Conservation (phyloP, 345 rosid genomes). For the Eucalyptus marginata region DNA sequence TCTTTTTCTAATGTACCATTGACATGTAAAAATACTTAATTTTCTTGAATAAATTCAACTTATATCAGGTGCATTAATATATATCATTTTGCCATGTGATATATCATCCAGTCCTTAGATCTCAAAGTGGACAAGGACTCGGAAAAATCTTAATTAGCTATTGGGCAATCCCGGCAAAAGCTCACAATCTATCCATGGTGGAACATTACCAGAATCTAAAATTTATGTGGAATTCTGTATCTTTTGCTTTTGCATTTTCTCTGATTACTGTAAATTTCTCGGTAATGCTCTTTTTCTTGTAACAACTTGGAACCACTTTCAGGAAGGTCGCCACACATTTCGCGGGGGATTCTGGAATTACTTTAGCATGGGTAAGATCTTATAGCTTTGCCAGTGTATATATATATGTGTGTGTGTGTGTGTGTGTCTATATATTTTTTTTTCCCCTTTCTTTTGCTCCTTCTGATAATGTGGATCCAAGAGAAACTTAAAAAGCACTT, state of each 20-base stretch:
- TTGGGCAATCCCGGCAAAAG: neutral
- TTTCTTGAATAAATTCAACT: neutral
- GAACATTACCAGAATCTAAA: neutral
- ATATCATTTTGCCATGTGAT: neutral
- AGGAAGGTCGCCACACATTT: constrained; percentile 89
- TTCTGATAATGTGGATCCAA: neutral
- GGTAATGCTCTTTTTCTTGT: neutral
- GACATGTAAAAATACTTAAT: neutral
- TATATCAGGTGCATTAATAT: neutral
- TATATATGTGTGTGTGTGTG: no score
- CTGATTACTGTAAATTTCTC: neutral
- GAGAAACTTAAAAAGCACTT: neutral
- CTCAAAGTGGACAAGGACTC: neutral
- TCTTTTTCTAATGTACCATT: neutral
- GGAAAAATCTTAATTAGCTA: neutral
- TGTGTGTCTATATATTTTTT: no score
- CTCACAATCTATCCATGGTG: neutral
- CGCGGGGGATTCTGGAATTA: constrained; percentile 99
- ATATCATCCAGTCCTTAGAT: neutral
- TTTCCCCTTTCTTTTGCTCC: neutral
- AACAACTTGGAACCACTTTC: constrained; percentile 1
- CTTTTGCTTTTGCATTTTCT: neutral
- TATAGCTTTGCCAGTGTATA: neutral
- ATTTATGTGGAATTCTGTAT: neutral
- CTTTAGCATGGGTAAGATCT: constrained; percentile 82